Conservation (phyloP, 257 asterid genomes). For the Fraxinus anomala region DNA sequence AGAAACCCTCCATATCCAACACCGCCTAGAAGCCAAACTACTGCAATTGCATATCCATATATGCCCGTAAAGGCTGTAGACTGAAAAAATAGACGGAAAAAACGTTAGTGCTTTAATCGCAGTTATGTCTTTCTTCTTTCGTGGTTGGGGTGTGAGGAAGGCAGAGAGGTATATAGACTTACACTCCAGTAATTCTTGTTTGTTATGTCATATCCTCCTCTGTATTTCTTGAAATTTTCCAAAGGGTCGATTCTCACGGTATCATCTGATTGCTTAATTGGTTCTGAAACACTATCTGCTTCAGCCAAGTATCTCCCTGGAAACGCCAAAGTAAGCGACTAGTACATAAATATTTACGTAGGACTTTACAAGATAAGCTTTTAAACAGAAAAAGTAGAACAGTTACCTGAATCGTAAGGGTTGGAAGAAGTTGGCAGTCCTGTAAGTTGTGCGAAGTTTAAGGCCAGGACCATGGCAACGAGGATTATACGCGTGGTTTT, state of each 20-base stretch:
- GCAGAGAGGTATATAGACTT: conserved; percentile 29
- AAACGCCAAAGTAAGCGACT: no score
- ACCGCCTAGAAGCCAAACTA: conserved; percentile 65
- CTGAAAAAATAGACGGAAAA: conserved; percentile 41
- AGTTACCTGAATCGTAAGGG: conserved; percentile 36
- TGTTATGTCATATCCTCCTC: conserved; percentile 79
- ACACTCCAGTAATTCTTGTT: conserved; percentile 85
- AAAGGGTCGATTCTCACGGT: conserved; percentile 75
- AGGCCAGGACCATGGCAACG: conserved; percentile 26
- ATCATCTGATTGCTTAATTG: conserved; percentile 29
- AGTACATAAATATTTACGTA: background rate
- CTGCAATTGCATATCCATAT: conserved; percentile 65
- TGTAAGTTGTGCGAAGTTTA: conserved; percentile 30
- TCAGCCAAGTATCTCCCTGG: conserved; percentile 53
- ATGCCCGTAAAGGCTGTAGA: conserved; percentile 75
- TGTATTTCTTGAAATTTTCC: conserved; percentile 62
- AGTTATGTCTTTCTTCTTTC: no score
- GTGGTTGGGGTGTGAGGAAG: background rate
- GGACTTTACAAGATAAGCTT: background rate
- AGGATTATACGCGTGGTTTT: conserved; percentile 24
- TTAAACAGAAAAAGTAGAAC: background rate
- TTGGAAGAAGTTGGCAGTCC: conserved; percentile 26
- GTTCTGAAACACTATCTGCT: conserved; percentile 21
- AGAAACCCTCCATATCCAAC: conserved; percentile 56
- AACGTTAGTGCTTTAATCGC: background rate